Base-by-base conservation (phyloP, 306 rosid genomes). In the Trifolium dubium region DNA sequence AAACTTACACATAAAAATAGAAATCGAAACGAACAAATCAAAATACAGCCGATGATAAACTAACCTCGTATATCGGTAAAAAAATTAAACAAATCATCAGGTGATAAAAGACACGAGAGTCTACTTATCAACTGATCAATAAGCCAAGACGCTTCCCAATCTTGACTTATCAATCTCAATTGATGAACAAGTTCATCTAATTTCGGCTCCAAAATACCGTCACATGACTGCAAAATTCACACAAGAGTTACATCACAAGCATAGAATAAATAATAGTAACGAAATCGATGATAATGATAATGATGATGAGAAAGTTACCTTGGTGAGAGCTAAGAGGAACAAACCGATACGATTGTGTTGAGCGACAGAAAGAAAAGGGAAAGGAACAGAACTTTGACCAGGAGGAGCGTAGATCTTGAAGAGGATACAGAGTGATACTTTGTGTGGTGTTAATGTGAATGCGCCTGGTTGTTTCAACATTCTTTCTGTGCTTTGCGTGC, bases 31-130 rank as follows among this genome's bases (percentile, higher is more conserved):
- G 19, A 17, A 40, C 13, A 11, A 15, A 64, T 46, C 29, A 76
- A 12, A 56, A 58, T 13, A 10, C n/a, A 35, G 73, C 49, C 34
- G 2, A 10, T 40, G 29, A 61, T 37, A n/a, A 77, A 80, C 89
- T 61, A 18, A 92, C 98, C 96, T 73, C 98, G 86, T 77, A 89
- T 87, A 23, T 94, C 97, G 43, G 73, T 79, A 11, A 89, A 89
- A 85, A 94, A 91, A 79, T 91, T 91, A 69, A 94, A 94, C 81
- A 94, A 84, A 83, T 91, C 96, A 74, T 94, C 97, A 1, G 98
- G 97, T 0, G 96, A 91, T 14, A 82, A 81, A 47, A 94, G 79
- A 61, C 94, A 85, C 2, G 94, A 87, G 5, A 94, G 79, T 76
- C 88, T 82, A 60, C 80, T 85, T 10, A 88, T 88, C 80, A 94